Evolutionary conservation across 2,329 filamentous ascomycete genomes (phyloP), one percentile per base, ranked within the genome.

Genomic region (Clonostachys sp.): DNA sequence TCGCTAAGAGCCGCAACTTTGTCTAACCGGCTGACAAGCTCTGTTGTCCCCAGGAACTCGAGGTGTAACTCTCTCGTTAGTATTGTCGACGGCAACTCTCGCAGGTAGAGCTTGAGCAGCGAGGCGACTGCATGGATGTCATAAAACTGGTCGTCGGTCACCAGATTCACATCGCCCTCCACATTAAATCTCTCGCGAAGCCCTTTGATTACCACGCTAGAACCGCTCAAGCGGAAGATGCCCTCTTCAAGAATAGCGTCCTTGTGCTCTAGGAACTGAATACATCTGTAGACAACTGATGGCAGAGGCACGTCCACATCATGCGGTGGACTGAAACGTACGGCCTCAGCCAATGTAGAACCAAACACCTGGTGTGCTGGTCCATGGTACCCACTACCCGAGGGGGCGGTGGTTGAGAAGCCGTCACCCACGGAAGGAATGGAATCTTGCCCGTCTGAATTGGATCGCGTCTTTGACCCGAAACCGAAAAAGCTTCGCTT

Each of bases 71-170:
- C 92, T 51, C 90, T 80, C 3, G 94, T 97, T 51, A 99, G 74
- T 35, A 99, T 92, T 14, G 90, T 95, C 1, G 86, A 87, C 6
- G 94, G 94, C 46, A 99, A 74, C 66, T 99, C 94, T 47, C 94
- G 86, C 42, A 99, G 75, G 64, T 97, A 99, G 44, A 95, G 77
- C 70, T 99, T 99, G 59, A 99, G 78, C 43, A 99, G 75, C 34
- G 91, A 96, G 8, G 94, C 94, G 12, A 99, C 87, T 1, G 94
- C 94, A 64, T 99, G 92, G 24, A 99, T 91, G 64, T 99, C 94
- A 62, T 96, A 90, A 63, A 92, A 95, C 49, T 89, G 84, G 44
- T 87, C 86, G 50, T 92, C 91, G 3, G 78, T 81, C 24, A 96
- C 66, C 45, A 99, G 75, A 62, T 96, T 90, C 54, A 99, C 80